Conservation (phyloP, 192 early-diverging fungal species). For the Coemansia sp. region DNA sequence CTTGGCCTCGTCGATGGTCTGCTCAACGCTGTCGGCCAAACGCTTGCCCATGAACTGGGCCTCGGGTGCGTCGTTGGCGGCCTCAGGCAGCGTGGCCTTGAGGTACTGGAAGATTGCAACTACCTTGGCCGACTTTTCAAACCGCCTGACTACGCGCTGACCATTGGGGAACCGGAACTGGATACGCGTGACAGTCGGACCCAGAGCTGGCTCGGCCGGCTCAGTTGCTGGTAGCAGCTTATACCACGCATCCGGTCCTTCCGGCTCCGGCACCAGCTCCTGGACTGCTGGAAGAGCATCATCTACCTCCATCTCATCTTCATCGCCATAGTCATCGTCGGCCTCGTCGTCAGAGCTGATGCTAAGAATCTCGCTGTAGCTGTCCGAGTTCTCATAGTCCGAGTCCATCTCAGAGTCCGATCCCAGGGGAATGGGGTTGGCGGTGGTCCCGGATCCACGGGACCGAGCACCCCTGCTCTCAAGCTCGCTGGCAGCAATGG, state of each 20-base stretch:
- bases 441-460: conserved; percentile 1
- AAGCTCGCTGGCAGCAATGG: conserved; percentile 72
- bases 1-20: conserved; percentile 74
- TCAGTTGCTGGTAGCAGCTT: conserved; percentile 19
- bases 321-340: conserved; percentile 28
- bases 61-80: conserved; percentile 60
- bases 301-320: conserved; percentile 46
- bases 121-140: conserved; percentile 74
- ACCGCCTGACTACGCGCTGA: conserved; percentile 70
- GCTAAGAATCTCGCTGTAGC: conserved; percentile 48
- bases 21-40: conserved; percentile 64
- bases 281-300: conserved; percentile 16
- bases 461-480: conserved; percentile 17
- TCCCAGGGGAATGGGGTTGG: conserved; percentile 10
- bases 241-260: conserved; percentile 42
- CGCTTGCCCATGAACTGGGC: conserved; percentile 69
- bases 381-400: conserved; percentile 30
- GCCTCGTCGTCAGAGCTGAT: conserved; percentile 27
- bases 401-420: conserved; percentile 35
- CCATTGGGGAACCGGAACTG: conserved; percentile 87
- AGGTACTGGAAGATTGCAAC: conserved; percentile 80
- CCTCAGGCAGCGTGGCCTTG: conserved; percentile 71
- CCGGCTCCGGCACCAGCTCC: conserved; percentile 4
- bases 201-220: conserved; percentile 51
- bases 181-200: conserved; percentile 68